phyloP scores from a whole-genome alignment of 768 basidiomycete species.

The Boletus subcaerulescens region DNA sequence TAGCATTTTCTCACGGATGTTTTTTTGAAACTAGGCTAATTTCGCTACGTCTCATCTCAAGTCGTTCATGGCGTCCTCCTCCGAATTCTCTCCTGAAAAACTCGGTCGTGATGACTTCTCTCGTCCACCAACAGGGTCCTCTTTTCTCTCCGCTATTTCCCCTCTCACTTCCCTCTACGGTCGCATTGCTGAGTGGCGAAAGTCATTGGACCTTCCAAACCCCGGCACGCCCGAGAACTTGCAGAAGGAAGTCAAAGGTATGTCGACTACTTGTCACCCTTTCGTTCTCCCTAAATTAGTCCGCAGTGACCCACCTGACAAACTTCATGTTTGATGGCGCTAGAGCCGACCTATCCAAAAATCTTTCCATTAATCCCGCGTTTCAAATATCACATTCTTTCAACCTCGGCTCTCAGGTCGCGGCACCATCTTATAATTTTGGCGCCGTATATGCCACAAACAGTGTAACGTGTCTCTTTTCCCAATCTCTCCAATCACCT shows the following conservation, averaged over 20 bases:
- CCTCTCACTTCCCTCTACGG: conserved; percentile 68
- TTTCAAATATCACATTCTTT: conserved; percentile 99
- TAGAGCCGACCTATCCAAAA: conserved; percentile 93
- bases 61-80: conserved; percentile 44
- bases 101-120: conserved; percentile 37
- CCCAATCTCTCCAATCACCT: conserved; percentile 19
- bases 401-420: conserved; percentile 81
- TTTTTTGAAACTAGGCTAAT: conserved; percentile 31
- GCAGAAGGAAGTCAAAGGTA: conserved; percentile 90
- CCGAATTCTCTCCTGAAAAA: conserved; percentile 40
- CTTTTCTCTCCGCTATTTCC: conserved; percentile 34
- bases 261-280: conserved; percentile 20
- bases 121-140: conserved; percentile 37
- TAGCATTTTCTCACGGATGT: conserved; percentile 29
- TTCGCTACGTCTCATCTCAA: conserved; percentile 1
- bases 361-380: conserved; percentile 86
- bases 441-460: conserved; percentile 88
- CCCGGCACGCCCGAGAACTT: conserved; percentile 94
- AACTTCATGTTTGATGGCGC: conserved; percentile 98
- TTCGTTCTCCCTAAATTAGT: neutral
- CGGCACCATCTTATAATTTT: conserved; percentile 89
- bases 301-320: conserved; percentile 79
- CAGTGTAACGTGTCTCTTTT: conserved; percentile 45
- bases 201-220: conserved; percentile 76
- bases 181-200: conserved; percentile 79